These are phyloP conservation scores for Russula virescens DNA, from an alignment of 768 basidiomycete species.

Conservation along the genomic window DNA sequence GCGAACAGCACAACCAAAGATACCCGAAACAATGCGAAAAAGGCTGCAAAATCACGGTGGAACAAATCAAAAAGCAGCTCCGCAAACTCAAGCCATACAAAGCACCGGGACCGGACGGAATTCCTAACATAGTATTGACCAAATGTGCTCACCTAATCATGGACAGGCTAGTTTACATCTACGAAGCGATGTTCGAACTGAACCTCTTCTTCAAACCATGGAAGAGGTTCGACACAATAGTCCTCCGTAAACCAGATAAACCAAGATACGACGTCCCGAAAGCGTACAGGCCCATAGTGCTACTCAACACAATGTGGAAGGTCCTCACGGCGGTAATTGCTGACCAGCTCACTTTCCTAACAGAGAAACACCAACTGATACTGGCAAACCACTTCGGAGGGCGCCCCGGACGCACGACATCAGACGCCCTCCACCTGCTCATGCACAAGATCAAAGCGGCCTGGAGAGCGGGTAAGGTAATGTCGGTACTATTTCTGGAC, in stretches of 20 bases:
- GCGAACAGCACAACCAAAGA: no score
- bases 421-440: slow-evolving; percentile 29
- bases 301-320: slow-evolving; percentile 5
- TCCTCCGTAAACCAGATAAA: slow-evolving; percentile 22
- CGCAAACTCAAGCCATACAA: no score
- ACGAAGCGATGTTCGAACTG: fast-evolving
- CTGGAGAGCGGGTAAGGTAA: slow-evolving; percentile 25
- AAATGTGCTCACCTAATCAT: no score
- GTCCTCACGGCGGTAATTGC: not conserved
- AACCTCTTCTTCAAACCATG: not conserved
- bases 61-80: no score
- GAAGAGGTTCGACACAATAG: not conserved
- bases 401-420: slow-evolving; percentile 17
- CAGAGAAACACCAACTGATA: slow-evolving; percentile 11
- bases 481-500: not conserved
- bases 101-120: no score
- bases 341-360: not conserved
- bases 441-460: slow-evolving; percentile 25
- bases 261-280: not conserved
- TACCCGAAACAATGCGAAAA: no score
- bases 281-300: not conserved
- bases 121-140: no score
- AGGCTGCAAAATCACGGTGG: no score
- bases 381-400: slow-evolving; percentile 22
- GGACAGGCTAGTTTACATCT: not conserved